These are phyloP conservation scores for Epichloe coenophiala DNA, from an alignment of 2,329 filamentous ascomycete genomes.

Conservation along the genomic window DNA sequence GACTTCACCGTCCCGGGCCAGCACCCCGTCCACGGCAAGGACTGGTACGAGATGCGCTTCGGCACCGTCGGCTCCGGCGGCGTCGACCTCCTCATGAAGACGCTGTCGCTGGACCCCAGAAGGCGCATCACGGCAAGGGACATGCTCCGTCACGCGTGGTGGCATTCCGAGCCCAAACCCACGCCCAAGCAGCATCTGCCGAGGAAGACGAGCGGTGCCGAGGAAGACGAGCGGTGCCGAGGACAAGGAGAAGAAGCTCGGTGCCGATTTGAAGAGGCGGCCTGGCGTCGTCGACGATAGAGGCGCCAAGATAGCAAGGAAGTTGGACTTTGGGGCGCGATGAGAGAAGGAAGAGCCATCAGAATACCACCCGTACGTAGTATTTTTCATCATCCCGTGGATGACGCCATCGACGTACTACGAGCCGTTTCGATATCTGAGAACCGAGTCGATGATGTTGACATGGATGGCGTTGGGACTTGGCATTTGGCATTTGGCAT, in stretches of 20 bases:
- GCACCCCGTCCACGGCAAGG: slow-evolving; percentile 48
- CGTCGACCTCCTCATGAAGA: slow-evolving; percentile 76
- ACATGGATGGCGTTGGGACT: no score
- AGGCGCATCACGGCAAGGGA: slow-evolving; percentile 66
- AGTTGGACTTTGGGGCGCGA: slow-evolving; percentile 59
- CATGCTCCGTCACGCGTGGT: slow-evolving; percentile 75
- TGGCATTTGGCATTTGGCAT: no score
- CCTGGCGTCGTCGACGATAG: slow-evolving; percentile 54
- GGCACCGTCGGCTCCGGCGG: slow-evolving; percentile 69
- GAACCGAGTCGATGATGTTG: no score
- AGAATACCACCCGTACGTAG: no score
- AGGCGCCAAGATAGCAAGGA: slow-evolving; percentile 65
- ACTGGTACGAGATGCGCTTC: slow-evolving; percentile 66
- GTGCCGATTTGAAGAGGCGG: slow-evolving; percentile 65
- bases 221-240: slow-evolving; percentile 46
- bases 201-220: slow-evolving; percentile 45
- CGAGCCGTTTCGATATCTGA: no score
- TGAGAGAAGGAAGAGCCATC: neutral
- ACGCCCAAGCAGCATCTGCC: slow-evolving; percentile 74
- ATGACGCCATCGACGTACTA: no score
- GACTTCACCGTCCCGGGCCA: slow-evolving; percentile 63
- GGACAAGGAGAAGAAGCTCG: slow-evolving; percentile 54
- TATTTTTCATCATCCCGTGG: no score
- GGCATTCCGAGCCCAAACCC: slow-evolving; percentile 69
- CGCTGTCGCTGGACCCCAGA: slow-evolving; percentile 74